A percentile compares a stretch with the other conserved stretches of the same genome.
Conservation (phyloP, 2,329 filamentous ascomycete genomes). For the Aspergillus calidoustus region DNA sequence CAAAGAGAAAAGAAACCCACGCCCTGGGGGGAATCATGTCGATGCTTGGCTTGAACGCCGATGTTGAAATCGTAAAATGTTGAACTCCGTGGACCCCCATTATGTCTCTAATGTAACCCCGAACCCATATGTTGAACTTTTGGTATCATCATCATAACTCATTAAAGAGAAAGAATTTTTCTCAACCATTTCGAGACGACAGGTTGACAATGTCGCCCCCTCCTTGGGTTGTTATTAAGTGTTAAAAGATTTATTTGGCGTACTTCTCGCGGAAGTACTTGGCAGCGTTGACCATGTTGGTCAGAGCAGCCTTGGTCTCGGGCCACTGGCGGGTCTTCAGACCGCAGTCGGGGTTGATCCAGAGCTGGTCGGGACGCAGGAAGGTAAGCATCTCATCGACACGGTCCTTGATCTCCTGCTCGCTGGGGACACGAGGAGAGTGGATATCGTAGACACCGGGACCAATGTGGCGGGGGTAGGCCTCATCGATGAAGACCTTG, state of each 20-base stretch:
- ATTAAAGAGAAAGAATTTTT: slow-evolving; percentile 31
- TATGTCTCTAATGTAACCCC: slow-evolving; percentile 43
- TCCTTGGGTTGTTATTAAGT: slow-evolving; percentile 28
- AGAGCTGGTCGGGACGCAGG: slow-evolving; percentile 98
- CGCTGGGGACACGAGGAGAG: slow-evolving; percentile 93
- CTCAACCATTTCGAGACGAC: slow-evolving; percentile 37
- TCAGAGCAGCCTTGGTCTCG: slow-evolving; percentile 95
- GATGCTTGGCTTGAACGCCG: slow-evolving; percentile 39
- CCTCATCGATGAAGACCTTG: slow-evolving; percentile 96
- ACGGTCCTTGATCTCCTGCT: slow-evolving; percentile 98
- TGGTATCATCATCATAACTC: slow-evolving; percentile 49
- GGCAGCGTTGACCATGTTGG: slow-evolving; percentile 97
- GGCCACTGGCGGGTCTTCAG: slow-evolving; percentile 99
- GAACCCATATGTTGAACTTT: slow-evolving; percentile 50
- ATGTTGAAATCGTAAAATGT: slow-evolving; percentile 58
- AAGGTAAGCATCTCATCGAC: slow-evolving; percentile 97
- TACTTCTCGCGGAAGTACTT: slow-evolving; percentile 95
- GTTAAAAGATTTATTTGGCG: slow-evolving; percentile 34
- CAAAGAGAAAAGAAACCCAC: slow-evolving; percentile 20
- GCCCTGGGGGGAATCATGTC: slow-evolving; percentile 22
- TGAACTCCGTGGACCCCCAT: slow-evolving; percentile 42
- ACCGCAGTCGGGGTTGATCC: slow-evolving; percentile 99
- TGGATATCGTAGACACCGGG: slow-evolving; percentile 99
- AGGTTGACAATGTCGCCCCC: slow-evolving; percentile 45
- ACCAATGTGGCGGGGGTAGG: slow-evolving; percentile 96